Conservation (phyloP, 148 eudicot species). For the Drosera capensis region DNA sequence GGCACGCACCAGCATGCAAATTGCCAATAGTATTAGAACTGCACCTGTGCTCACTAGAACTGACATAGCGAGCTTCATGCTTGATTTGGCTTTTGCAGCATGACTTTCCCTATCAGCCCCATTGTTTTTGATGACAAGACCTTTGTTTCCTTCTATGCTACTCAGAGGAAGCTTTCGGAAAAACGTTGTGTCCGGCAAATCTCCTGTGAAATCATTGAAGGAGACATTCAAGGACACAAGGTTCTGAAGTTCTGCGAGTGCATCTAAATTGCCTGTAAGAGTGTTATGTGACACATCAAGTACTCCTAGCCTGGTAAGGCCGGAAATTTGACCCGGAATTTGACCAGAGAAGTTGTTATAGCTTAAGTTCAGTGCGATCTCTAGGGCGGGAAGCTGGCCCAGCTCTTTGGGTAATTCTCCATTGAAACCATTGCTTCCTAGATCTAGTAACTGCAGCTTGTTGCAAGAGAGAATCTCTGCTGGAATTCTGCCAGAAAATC, state of each 20-base stretch:
- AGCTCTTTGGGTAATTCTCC: conserved; percentile 76
- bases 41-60: conserved; percentile 58
- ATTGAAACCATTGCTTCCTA: conserved; percentile 59
- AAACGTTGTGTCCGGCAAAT: conserved; percentile 66
- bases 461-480: conserved; percentile 62
- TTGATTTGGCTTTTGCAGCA: conserved; percentile 20
- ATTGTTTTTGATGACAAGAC: not conserved
- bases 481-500: conserved; percentile 58
- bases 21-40: conserved; percentile 44
- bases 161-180: conserved; percentile 59
- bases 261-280: conserved; percentile 43
- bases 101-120: conserved; percentile 5
- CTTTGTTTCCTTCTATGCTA: conserved; percentile 21
- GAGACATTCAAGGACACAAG: conserved; percentile 78
- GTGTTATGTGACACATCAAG: conserved; percentile 83
- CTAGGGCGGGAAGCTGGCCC: conserved; percentile 69
- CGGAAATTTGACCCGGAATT: conserved; percentile 55
- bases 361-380: conserved; percentile 80
- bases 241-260: conserved; percentile 56
- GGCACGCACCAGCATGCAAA: conserved; percentile 41
- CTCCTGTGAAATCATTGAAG: conserved; percentile 68
- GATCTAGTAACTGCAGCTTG: conserved; percentile 63
- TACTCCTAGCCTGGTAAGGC: conserved; percentile 48
- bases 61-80: conserved; percentile 61
- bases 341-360: conserved; percentile 51